Conservation (phyloP, 169 alveolate genomes). For the Ophryocystis elektroscirrha region DNA sequence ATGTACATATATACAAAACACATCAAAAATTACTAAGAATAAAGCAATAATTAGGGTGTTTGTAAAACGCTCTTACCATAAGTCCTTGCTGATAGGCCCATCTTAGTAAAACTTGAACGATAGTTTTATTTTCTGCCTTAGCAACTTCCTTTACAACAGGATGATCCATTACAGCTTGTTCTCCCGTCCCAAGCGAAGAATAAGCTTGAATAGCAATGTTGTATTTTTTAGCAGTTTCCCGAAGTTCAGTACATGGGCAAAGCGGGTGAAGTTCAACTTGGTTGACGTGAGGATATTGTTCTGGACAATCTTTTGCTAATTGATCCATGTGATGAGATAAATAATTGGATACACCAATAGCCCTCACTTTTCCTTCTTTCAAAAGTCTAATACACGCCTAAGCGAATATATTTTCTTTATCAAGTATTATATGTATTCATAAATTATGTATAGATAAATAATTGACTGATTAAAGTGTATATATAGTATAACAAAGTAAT, state of each 20-base stretch:
- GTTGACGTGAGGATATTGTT: conserved; percentile 12
- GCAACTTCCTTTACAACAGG: conserved; percentile 10
- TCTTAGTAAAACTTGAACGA: conserved; percentile 9
- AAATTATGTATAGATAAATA: too few relatives aligned
- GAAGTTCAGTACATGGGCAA: conserved; percentile 5
- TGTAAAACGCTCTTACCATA: too few relatives aligned
- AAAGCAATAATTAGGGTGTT: too few relatives aligned
- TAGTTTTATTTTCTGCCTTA: too few relatives aligned
- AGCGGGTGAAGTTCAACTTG: conserved; percentile 20
- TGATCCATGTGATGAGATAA: conserved; percentile 7
- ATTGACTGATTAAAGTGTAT: too few relatives aligned
- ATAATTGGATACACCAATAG: conserved; percentile 19
- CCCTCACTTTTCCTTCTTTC: conserved; percentile 16
- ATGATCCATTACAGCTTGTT: not conserved
- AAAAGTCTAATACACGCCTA: too few relatives aligned
- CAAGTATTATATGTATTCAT: too few relatives aligned
- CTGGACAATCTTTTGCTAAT: conserved; percentile 11
- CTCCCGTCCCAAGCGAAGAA: conserved; percentile 19
- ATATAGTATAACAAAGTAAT: too few relatives aligned
- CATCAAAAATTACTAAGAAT: too few relatives aligned
- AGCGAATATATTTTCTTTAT: too few relatives aligned
- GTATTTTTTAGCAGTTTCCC: conserved; percentile 1
- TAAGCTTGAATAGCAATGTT: conserved; percentile 12
- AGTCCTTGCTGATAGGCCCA: conserved; percentile 15
- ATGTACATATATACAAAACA: too few relatives aligned